Base-by-base conservation (phyloP, 1,284 basidiomycete species). In the Cryptococcus jaspeensis region DNA sequence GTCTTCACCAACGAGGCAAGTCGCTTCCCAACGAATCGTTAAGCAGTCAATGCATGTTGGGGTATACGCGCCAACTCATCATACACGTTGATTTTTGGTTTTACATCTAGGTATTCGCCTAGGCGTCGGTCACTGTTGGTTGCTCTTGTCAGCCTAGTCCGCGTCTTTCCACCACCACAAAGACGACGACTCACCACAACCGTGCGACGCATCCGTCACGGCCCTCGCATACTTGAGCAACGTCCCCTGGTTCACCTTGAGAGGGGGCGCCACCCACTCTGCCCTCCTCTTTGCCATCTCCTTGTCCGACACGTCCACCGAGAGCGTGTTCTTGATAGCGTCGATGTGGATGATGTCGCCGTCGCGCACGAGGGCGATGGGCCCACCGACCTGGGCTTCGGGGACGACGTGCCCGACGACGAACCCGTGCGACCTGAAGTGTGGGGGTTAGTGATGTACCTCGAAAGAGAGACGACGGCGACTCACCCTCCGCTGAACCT, bases 321-420 rank as follows among this genome's bases (percentile, higher is more conserved):
- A 81, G 62, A 99, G 88, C 20, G 84, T 84, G 74, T 91, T 86
- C 51, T 80, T 85, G 66, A 84, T 85, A 7, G 92, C 83, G 72
- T 93, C 89, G 62, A 94, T 89, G 61, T 86, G 72, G 67, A 94
- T 89, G 55, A 82, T 82, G 73, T 99, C 95, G 5, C 94, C 96
- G 70, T 98, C 94, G 70, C 88, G 80, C 41, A 97, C 89, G 18
- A 99, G 85, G 12, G 90, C 95, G 69, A 99, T 98, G 11, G 95
- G 93, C 2, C 95, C 95, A 59, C 95, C 95, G 43, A 90, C 81
- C 52, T 86, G 85, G n/a, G 92, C 91, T 78, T 94, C 90, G 22
- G 95, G 95, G 5, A 74, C 71, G 32, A 74, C 70, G 56, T 76
- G 71, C 36, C 73, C 74, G 42, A 82, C 80, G 36, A 81, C 81